Base-by-base conservation (phyloP, 306 rosid species). In the Purshia tridentata region DNA sequence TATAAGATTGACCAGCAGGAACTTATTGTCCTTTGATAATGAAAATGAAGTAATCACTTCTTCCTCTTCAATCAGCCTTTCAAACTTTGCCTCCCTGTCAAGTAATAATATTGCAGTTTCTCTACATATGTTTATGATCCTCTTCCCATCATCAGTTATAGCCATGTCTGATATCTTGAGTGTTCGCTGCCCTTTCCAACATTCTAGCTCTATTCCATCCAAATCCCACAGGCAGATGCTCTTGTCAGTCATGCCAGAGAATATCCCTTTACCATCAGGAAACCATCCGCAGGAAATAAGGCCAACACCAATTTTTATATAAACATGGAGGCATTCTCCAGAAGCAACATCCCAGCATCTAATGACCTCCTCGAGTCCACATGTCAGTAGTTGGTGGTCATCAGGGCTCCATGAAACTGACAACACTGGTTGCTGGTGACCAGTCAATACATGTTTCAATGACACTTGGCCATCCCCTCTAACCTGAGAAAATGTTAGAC, bases 381-480 rank as follows among this genome's bases (percentile, higher is more conserved):
- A 88, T 14, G 92, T 85, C 29, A 88, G 88, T 23, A 88, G 85
- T 76, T 88, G 84, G 72, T 75, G 77, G 69, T 84, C 90, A 81
- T 83, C 76, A 77, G 90, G 88, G 73, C 92, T 85, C 92, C 92
- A 88, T 52, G 92, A 77, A 85, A 82, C 90, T 77, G 88, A 75
- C 56, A 78, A 80, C 58, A 88, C 81, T 60, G 92, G 77, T 73
- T 76, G 85, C 79, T 69, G 90, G 75, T 88, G 92, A 80, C 90
- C 92, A 81, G 81, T 65, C 72, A 88, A 75, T 81, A 66, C 80
- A 77, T 88, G 90, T 81, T 83, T 88, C 20, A 81, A 20, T 70
- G 77, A 77, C 74, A 88, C 57, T 65, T 66, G 79, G 39, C 83
- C 77, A 77, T 84, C 57, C 16, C 51, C 63, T 60, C 80, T 85